Evolutionary conservation across 2,329 filamentous ascomycete species (phyloP).

Genomic region (Fonsecaea multimorphosa): DNA sequence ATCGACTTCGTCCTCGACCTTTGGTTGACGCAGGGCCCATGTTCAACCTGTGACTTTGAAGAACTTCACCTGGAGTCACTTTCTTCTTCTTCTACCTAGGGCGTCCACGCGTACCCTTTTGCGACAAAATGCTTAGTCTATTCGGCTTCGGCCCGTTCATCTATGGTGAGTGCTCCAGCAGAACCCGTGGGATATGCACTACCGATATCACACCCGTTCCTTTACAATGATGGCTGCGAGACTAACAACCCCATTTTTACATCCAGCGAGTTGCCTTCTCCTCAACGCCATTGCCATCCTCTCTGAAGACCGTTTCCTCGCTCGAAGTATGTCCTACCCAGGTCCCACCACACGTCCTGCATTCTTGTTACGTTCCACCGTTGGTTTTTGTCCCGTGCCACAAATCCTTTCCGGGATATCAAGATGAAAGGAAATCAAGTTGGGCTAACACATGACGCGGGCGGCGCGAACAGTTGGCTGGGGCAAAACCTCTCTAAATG

Average conservation of each 20-base stretch:
- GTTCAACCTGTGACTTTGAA: neutral
- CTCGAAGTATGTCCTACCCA: conserved; percentile 59
- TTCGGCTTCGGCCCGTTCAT: conserved; percentile 42
- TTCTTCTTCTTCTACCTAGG: neutral
- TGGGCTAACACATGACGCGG: neutral
- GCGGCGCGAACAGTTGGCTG: conserved; percentile 72
- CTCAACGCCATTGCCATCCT: conserved; percentile 93
- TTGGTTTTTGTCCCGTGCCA: conserved; percentile 16
- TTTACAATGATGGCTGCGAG: neutral
- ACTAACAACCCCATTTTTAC: conserved; percentile 18
- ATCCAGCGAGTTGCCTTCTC: conserved; percentile 64
- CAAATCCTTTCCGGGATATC: neutral
- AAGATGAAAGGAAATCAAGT: neutral
- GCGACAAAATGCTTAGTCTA: conserved; percentile 41
- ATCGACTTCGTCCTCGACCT: neutral
- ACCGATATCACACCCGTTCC: neutral
- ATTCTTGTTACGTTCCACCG: neutral
- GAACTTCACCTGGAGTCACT: neutral
- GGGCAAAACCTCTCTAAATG: conserved; percentile 57
- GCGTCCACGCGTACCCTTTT: neutral
- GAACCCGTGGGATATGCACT: neutral
- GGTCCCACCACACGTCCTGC: neutral
- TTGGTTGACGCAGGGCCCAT: neutral
- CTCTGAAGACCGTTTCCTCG: conserved; percentile 92
- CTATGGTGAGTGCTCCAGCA: conserved; percentile 35